These are phyloP conservation scores for Gastrolobium villosum DNA, from an alignment of 306 rosid species.

Conservation along the genomic window DNA sequence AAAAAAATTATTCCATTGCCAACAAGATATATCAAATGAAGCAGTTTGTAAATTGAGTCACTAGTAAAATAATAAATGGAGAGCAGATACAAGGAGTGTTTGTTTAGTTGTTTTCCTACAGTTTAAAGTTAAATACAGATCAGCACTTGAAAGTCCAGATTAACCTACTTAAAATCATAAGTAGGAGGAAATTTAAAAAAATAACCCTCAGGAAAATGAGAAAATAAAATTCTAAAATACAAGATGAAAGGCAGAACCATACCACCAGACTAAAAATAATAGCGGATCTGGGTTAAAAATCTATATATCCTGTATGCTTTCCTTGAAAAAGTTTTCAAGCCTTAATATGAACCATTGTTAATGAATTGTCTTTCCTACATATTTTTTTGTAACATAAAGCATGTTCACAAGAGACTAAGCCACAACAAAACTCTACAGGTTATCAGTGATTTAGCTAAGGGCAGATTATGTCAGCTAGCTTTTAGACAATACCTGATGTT, in stretches of 20 bases:
- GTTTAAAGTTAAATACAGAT: constrained; percentile 34
- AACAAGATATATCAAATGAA: constrained; percentile 25
- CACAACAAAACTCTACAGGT: neutral
- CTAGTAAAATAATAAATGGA: neutral
- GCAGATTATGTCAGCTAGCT: constrained; percentile 11
- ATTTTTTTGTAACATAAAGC: constrained; percentile 23
- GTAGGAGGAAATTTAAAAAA: constrained; percentile 9
- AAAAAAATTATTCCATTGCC: constrained; percentile 30
- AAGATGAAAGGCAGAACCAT: constrained; percentile 22
- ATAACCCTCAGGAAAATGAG: neutral
- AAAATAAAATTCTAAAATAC: neutral
- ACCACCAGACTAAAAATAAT: neutral
- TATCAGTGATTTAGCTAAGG: constrained; percentile 10
- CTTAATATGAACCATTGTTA: neutral
- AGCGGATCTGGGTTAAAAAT: neutral
- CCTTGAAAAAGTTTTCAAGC: neutral
- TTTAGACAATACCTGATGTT: constrained; percentile 77
- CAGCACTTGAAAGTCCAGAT: constrained; percentile 5
- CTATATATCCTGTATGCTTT: neutral
- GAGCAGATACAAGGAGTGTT: constrained; percentile 28
- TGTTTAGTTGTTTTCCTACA: neutral
- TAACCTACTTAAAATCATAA: constrained; percentile 34
- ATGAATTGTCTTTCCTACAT: constrained; percentile 25
- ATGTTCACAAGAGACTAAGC: constrained; percentile 1
- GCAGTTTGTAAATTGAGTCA: constrained; percentile 18